Evolutionary conservation across 2,329 filamentous ascomycete genomes (phyloP), one percentile per base, ranked within the genome.

Genomic region (Sphaerulina musiva): DNA sequence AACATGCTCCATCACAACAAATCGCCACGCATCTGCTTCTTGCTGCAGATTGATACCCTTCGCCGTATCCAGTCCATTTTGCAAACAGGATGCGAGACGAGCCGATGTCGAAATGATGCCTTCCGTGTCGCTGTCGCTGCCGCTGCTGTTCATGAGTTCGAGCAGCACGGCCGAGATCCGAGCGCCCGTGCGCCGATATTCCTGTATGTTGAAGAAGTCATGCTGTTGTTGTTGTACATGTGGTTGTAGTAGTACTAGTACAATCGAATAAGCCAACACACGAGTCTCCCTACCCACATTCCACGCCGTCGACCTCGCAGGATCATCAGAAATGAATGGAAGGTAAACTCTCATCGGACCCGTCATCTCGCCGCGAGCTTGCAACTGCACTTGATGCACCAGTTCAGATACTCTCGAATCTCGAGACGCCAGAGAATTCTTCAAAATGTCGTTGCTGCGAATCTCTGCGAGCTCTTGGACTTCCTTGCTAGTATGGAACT

Each of bases 241-340:
- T 29, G 4, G 26, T 3, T 7, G 4, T 20, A 64, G 46, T 3
- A 75, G 55, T n/a, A n/a, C n/a, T n/a, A n/a, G n/a, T n/a, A n/a
- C n/a, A 2, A 74, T 59, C 1, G 68, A 70, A 54, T 76, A 76
- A 6, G 69, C 70, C 17, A 73, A 51, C 2, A 59, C 57, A 4
- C 75, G 71, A 2, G 73, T 55, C 5, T 67, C 60, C 11, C 64
- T 55, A 1, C 72, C 72, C 9, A 70, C 56, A 26, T 64, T 65
- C 74, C 74, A 78, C 5, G 74, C 73, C 1, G 74, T 72, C 38
- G 69, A 67, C 48, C 70, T 66, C 10, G 66, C 64, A 0, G 73
- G 67, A 53, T 78, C 74, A 52, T 78, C 75, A 10, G 83, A 70
- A 0, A 89, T 68, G 20, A 84, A 75, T 0, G 85, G 83, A 0